phyloP scores from a whole-genome alignment of 1,284 basidiomycete species.

The Trametes pubescens region DNA sequence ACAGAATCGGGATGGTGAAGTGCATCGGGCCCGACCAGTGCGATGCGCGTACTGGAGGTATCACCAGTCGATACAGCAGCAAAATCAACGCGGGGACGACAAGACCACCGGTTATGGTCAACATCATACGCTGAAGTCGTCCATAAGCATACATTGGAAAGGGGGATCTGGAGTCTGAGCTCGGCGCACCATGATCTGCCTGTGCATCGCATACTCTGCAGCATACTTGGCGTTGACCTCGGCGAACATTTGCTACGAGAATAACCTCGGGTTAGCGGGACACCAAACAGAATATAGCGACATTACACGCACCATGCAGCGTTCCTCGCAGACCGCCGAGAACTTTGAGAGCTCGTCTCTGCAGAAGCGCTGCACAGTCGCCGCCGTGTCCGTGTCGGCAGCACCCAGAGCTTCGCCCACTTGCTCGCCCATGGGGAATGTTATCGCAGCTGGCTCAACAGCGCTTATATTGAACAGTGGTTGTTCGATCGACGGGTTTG shows the following conservation, averaged over 20 bases:
- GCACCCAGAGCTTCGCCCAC: not conserved
- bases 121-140: not conserved
- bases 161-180: not conserved
- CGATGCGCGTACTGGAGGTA: not conserved
- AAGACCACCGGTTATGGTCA: not conserved
- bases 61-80: not conserved
- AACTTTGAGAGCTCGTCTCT: not conserved
- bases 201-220: conserved; percentile 3
- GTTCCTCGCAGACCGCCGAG: not conserved
- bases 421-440: too few relatives aligned
- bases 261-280: not conserved
- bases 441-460: too few relatives aligned
- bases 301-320: not conserved
- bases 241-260: not conserved
- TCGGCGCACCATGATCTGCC: not conserved
- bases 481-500: too few relatives aligned
- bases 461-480: conserved; percentile 24
- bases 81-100: not conserved
- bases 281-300: not conserved
- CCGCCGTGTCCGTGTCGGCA: not conserved
- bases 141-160: not conserved
- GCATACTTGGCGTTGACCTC: conserved; percentile 4
- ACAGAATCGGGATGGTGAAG: conserved; percentile 39
- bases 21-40: conserved; percentile 25
- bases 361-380: not conserved